phyloP scores from a whole-genome alignment of 2,329 filamentous ascomycete species.

The Neofusicoccum laricinum region DNA sequence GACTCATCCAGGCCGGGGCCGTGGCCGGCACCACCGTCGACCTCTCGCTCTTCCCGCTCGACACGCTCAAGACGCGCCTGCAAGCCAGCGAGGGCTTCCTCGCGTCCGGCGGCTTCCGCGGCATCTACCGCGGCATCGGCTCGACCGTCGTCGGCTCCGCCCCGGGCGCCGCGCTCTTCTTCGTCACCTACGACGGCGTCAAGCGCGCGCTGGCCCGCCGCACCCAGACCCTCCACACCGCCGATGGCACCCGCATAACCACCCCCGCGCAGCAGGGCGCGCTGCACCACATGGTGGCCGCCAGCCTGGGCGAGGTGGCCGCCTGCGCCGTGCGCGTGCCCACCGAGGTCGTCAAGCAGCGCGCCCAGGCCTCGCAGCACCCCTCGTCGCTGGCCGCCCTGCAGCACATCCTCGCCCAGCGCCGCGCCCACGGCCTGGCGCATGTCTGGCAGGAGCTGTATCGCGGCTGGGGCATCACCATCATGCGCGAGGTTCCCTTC shows the following conservation, averaged over 20 bases:
- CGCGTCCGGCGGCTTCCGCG: constrained; percentile 79
- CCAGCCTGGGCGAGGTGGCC: constrained; percentile 81
- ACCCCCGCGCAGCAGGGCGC: constrained; percentile 18
- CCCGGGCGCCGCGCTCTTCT: constrained; percentile 93
- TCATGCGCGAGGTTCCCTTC: constrained; percentile 94
- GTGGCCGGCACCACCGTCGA: constrained; percentile 94
- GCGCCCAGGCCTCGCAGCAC: constrained; percentile 84
- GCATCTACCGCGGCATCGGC: constrained; percentile 90
- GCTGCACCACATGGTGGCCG: constrained; percentile 73
- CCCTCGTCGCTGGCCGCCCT: constrained; percentile 67
- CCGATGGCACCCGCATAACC: constrained; percentile 13
- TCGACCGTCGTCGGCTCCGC: constrained; percentile 87
- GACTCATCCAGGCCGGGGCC: constrained; percentile 65
- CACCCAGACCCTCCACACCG: constrained; percentile 9
- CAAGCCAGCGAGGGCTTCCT: constrained; percentile 79
- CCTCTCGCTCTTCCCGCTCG: constrained; percentile 93
- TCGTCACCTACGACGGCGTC: constrained; percentile 83
- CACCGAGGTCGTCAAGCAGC: constrained; percentile 95
- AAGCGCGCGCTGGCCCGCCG: constrained; percentile 41
- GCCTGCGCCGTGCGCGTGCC: constrained; percentile 91
- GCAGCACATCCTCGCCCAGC: constrained; percentile 58
- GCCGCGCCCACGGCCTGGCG: constrained; percentile 38
- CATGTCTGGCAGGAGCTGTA: constrained; percentile 82
- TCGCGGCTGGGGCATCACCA: constrained; percentile 85
- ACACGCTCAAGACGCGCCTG: constrained; percentile 96